Conservation (phyloP, 345 rosid genomes). For the Zanthoxylum bungeanum region DNA sequence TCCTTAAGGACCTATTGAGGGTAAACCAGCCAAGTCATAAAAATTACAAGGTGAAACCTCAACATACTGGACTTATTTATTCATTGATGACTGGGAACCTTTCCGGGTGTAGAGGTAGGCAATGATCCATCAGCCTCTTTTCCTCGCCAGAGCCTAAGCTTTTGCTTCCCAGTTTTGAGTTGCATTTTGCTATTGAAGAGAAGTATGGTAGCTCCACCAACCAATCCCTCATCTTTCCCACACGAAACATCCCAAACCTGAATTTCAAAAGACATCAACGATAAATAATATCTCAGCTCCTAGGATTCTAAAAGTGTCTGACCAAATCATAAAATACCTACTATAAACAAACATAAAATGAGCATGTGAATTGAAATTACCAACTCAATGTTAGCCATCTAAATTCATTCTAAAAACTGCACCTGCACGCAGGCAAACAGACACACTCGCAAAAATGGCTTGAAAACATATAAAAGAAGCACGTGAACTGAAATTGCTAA, state of each 20-base stretch:
- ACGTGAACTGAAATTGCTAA: not conserved
- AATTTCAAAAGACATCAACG: constrained; percentile 9
- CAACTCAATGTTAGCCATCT: constrained; percentile 71
- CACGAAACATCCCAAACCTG: constrained; percentile 97
- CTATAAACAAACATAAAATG: not conserved
- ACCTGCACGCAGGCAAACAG: too few relatives aligned
- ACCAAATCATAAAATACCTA: not conserved
- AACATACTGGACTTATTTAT: constrained; percentile 3
- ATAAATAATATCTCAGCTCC: constrained; percentile 5
- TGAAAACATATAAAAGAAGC: not conserved
- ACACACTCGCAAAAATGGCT: too few relatives aligned
- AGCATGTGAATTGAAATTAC: constrained; percentile 1
- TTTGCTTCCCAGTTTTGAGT: constrained; percentile 92
- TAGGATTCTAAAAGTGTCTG: not conserved
- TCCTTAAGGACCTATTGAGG: constrained; percentile 71
- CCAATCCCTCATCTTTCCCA: constrained; percentile 75
- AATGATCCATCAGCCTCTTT: constrained; percentile 90
- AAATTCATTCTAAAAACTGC: too few relatives aligned
- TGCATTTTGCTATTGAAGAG: constrained; percentile 87
- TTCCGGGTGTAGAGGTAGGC: constrained; percentile 89
- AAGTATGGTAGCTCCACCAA: constrained; percentile 92
- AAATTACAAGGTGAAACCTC: not conserved
- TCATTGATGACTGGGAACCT: constrained; percentile 51
- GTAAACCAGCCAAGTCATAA: not conserved
- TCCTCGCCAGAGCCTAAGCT: constrained; percentile 90